Conservation (phyloP, 192 early-diverging fungal species). For the Gonapodya sp. region DNA sequence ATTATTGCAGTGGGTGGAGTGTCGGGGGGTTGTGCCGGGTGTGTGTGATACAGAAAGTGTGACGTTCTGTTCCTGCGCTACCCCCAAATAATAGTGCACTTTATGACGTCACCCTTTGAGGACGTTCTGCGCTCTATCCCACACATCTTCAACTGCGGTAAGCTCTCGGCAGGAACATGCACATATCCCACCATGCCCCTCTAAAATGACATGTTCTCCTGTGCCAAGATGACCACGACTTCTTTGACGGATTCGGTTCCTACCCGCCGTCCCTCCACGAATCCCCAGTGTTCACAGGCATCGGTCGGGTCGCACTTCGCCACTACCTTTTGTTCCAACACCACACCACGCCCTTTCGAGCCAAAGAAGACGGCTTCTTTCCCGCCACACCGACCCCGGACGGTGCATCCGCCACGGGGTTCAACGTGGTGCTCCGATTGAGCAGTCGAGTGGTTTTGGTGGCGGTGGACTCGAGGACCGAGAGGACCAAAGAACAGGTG, state of each 20-base stretch:
- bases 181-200: conserved; percentile 50
- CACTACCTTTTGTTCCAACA: conserved; percentile 83
- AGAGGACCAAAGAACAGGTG: conserved; percentile 55
- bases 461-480: conserved; percentile 62
- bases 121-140: neutral
- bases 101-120: conserved; percentile 14
- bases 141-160: neutral
- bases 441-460: conserved; percentile 56
- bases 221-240: conserved; percentile 77
- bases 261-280: conserved; percentile 66
- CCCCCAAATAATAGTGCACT: conserved; percentile 27
- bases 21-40: neutral
- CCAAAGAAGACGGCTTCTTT: conserved; percentile 17
- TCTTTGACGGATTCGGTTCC: conserved; percentile 77
- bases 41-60: no score
- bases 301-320: conserved; percentile 56
- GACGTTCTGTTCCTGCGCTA: no score
- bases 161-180: neutral
- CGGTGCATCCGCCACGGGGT: conserved; percentile 39
- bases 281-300: conserved; percentile 61
- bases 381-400: conserved; percentile 27
- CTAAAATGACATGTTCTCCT: conserved; percentile 66
- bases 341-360: conserved; percentile 46
- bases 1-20: conserved; percentile 34
- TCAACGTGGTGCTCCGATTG: conserved; percentile 54